Base-by-base conservation (phyloP, 2,329 filamentous ascomycete species). In the Cladosporium austrohemisphaericum region DNA sequence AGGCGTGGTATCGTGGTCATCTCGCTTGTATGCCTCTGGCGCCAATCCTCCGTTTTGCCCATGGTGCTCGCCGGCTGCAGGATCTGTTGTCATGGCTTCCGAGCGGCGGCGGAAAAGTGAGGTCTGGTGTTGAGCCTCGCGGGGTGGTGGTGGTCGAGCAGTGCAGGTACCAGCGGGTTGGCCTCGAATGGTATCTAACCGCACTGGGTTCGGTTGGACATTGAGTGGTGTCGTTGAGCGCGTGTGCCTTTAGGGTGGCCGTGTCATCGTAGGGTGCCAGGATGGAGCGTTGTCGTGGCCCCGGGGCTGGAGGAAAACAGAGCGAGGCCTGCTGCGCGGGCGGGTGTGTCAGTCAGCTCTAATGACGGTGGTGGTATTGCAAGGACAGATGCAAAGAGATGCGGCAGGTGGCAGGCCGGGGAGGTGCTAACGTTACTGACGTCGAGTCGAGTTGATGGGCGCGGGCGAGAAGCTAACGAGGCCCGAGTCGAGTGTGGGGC, bases 1-100 rank as follows among this genome's bases (percentile, higher is more conserved):
- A 40, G 68, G 67, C 11, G 69, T 72, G 54, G 58, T 62, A 59
- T 70, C 68, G 28, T 60, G 55, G 49, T 68, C 62, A 29, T 61
- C 61, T 48, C 53, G 53, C 40, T 52, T 37, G 19, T 40, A 43
- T 36, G 44, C 43, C 25, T 32, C 48, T 18, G 33, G 44, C 43
- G 45, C 49, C 31, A 23, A 37, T 49, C 22, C 38, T 53, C 35
- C 38, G 45, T 36, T 20, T 38, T 53, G 46, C 36, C 40, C 48
- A 38, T 46, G 41, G 46, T 53, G 53, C 45, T 54, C 44, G 23
- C 49, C 10, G 32, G 44, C 49, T 40, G 52, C 49, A 41, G 49
- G 35, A 32, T 58, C 52, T 44, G 53, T 56, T 52, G 57, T 57
- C 58, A 61, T 61, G 25, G 50, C 52, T 52, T 40, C 31, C 41